Base-by-base conservation (phyloP, 164 flowering plant genomes). In the Vitis amurensis region DNA sequence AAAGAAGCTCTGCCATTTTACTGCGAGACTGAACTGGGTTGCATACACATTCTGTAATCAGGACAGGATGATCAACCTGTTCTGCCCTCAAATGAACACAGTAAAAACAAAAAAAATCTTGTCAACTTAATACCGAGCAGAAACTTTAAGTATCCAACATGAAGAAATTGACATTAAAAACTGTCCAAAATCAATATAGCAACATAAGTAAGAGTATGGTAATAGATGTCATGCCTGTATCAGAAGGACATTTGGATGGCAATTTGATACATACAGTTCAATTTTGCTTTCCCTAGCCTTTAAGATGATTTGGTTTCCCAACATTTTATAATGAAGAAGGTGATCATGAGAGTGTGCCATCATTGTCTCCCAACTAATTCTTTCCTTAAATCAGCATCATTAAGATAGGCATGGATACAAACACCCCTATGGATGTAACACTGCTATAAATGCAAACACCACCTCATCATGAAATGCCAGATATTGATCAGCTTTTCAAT, bases 1-100 rank as follows among this genome's bases (percentile, higher is more conserved):
- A 96, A 52, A 93, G 91, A 73, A 96, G 94, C 77, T 96, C 99
- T n/a, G 95, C 97, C 99, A 96, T 91, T 88, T 86, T 96, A 80
- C 88, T 84, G 56, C 99, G 97, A 69, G 98, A 96, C 13, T 92
- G 95, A 71, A 91, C 83, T 23, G 99, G 97, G 82, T 96, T 93
- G 90, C 94, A 93, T 30, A 83, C 88, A 74, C 97, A 96, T 83
- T 93, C 98, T 71, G 98, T 93, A 62, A 96, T 89, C 73, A 96
- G 81, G 81, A 96, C 69, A 64, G 99, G 99, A 79, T 96, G 99
- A 68, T 93, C 86, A 80, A 96, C 83, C 97, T 91, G 98, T 73
- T 78, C 86, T 86, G 87, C 84, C 89, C 78, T 79, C 84, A 84
- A 85, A 66, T 66, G 55, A 65, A 73, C 63, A 78, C 2, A 6